Evolutionary conservation across 2,329 filamentous ascomycete genomes (phyloP).

Genomic region (Hypoxylon sp.): DNA sequence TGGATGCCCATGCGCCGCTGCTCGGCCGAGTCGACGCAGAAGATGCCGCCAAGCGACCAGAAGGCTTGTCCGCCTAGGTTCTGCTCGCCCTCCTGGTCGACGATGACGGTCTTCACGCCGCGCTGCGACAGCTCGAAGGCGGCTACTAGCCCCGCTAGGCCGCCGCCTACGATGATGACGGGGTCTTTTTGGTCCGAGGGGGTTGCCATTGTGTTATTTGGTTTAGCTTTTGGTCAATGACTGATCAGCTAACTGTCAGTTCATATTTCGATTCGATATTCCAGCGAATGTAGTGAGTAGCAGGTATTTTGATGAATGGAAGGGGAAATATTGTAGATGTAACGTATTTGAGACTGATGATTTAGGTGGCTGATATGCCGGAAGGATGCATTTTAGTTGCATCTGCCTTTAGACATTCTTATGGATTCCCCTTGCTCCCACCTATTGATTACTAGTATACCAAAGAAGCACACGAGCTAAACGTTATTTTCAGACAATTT

Average conservation of each 20-base stretch:
- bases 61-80: slow-evolving; percentile 70
- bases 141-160: slow-evolving; percentile 67
- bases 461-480: no score
- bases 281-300: neutral
- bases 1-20: slow-evolving; percentile 67
- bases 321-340: neutral
- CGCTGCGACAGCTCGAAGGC: slow-evolving; percentile 64
- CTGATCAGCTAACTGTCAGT: neutral
- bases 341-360: neutral
- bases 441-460: no score
- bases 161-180: slow-evolving; percentile 65
- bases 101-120: slow-evolving; percentile 58
- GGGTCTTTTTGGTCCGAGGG: slow-evolving; percentile 43
- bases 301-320: neutral
- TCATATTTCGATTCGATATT: no score
- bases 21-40: slow-evolving; percentile 64
- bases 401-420: no score
- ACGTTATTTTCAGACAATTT: no score
- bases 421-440: no score
- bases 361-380: neutral
- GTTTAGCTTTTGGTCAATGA: no score
- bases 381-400: no score
- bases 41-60: slow-evolving; percentile 70
- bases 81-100: slow-evolving; percentile 66
- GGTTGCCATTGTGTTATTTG: slow-evolving; percentile 4